Evolutionary conservation across 73 alveolate species (phyloP), one percentile per base, ranked within the genome.

Genomic region (Paramecium octaurelia): DNA sequence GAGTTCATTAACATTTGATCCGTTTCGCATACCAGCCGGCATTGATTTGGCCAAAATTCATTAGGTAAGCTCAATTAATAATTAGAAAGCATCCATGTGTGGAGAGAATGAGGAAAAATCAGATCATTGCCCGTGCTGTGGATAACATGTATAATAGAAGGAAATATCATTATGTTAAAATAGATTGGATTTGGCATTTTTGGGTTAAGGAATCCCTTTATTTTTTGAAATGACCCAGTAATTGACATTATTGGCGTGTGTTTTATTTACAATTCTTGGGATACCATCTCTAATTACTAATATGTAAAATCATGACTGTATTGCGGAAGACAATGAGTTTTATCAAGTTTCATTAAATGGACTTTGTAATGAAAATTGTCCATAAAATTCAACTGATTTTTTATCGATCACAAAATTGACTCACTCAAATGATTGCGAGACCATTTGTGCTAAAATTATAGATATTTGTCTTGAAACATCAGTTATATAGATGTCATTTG

Each of bases 161-260:
- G 80, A 87, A 40, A 48, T 64, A 36, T 40, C 70, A 36, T 27
- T 86, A 24, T 34, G 64, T 20, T 10, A 48, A 54, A 76, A 76
- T 50, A 48, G 85, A 20, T 58, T 12, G 18, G 60, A 48, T 18
- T 57, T 48, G 29, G 87, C 64, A 40, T 73, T 77, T 18, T 64
- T 58, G 18, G 43, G 75, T 35, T 38, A 48, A 48, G 93, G 93
- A 6, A 42, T 64, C 18, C 93, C 93, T 5, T 34, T 87, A 8
- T 64, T 43, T 48, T 87, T 73, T 73, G 93, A 68, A 6, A 77
- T 77, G 27, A 73, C 88, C 5, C 20, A 27, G 60, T 48, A 87
- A 7, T 64, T 48, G 18, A 43, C 20, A 0, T 42, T 40, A 14
- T 40, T 73, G 14, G 89, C 42, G 8, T 58, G 29, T 31, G 21